A percentile compares a stretch with the other conserved stretches of the same genome.
These are phyloP conservation scores for Zalaria obscura DNA, from an alignment of 2,329 filamentous ascomycete genomes.

Conservation along the genomic window DNA sequence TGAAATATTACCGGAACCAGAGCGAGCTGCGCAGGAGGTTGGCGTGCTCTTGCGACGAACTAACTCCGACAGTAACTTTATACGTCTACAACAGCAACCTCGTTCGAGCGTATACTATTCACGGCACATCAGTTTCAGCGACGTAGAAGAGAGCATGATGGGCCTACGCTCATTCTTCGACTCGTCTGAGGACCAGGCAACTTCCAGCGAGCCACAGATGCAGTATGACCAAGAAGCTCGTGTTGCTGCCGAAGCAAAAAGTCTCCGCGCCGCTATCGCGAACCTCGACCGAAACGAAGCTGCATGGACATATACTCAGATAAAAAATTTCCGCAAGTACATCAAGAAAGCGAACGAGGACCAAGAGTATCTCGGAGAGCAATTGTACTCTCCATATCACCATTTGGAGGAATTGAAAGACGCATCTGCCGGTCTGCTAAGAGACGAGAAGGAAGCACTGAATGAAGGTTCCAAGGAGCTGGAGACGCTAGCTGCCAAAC, in stretches of 20 bases:
- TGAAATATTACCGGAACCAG: slow-evolving; percentile 36
- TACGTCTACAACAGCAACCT: slow-evolving; percentile 6
- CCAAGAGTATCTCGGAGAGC: slow-evolving; percentile 47
- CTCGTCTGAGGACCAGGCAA: neutral
- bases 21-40: slow-evolving; percentile 30
- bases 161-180: slow-evolving; percentile 10
- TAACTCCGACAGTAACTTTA: slow-evolving; percentile 28
- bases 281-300: slow-evolving; percentile 38
- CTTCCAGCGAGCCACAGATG: neutral
- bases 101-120: slow-evolving; percentile 47
- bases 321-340: slow-evolving; percentile 43
- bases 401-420: slow-evolving; percentile 55
- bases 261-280: slow-evolving; percentile 39
- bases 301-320: slow-evolving; percentile 47
- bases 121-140: slow-evolving; percentile 59
- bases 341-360: slow-evolving; percentile 49
- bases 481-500: slow-evolving; percentile 65
- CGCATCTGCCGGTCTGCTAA: slow-evolving; percentile 53
- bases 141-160: slow-evolving; percentile 61
- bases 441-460: slow-evolving; percentile 53
- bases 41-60: slow-evolving; percentile 46
- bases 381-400: slow-evolving; percentile 59
- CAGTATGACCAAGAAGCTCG: slow-evolving; percentile 3
- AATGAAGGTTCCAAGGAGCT: slow-evolving; percentile 63
- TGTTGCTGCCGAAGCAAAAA: slow-evolving; percentile 3